Evolutionary conservation across 192 early-diverging fungal species (phyloP).

Genomic region (Coemansia sp.): DNA sequence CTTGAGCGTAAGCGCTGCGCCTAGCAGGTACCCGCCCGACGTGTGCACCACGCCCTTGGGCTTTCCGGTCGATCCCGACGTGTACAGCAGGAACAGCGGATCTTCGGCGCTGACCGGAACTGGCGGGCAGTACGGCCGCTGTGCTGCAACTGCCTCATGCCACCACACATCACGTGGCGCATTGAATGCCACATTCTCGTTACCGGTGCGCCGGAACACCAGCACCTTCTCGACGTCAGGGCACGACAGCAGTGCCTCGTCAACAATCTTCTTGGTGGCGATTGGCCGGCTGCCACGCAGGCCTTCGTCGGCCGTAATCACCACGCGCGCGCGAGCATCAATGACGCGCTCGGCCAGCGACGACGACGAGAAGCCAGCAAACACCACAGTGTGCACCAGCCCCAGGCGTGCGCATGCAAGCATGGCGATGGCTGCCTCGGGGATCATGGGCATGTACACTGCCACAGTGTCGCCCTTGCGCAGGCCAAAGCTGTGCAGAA

Average conservation of each 20-base stretch:
- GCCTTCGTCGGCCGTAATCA: conserved; percentile 95
- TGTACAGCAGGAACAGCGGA: conserved; percentile 94
- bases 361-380: conserved; percentile 94
- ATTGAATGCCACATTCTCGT: conserved; percentile 69
- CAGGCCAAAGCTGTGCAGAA: conserved; percentile 77
- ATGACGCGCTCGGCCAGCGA: conserved; percentile 89
- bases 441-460: conserved; percentile 98
- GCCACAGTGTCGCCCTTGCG: conserved; percentile 92
- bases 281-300: conserved; percentile 87
- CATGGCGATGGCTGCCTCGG: conserved; percentile 90
- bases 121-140: conserved; percentile 84
- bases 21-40: conserved; percentile 91
- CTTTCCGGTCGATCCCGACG: conserved; percentile 85
- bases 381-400: conserved; percentile 90
- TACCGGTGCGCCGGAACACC: conserved; percentile 89
- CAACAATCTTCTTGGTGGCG: conserved; percentile 89
- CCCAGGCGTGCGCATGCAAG: conserved; percentile 94
- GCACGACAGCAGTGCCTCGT: conserved; percentile 79
- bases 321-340: conserved; percentile 75
- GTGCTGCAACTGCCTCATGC: conserved; percentile 83
- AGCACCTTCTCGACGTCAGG: conserved; percentile 81
- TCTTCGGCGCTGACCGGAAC: conserved; percentile 87
- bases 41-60: conserved; percentile 96
- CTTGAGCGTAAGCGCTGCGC: conserved; percentile 81
- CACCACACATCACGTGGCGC: conserved; percentile 87